Percentiles rank a stretch among this genome's conserved stretches.
These are phyloP conservation scores for Aspergillus kassunensis DNA, from an alignment of 495 filamentous ascomycete species.

Conservation along the genomic window DNA sequence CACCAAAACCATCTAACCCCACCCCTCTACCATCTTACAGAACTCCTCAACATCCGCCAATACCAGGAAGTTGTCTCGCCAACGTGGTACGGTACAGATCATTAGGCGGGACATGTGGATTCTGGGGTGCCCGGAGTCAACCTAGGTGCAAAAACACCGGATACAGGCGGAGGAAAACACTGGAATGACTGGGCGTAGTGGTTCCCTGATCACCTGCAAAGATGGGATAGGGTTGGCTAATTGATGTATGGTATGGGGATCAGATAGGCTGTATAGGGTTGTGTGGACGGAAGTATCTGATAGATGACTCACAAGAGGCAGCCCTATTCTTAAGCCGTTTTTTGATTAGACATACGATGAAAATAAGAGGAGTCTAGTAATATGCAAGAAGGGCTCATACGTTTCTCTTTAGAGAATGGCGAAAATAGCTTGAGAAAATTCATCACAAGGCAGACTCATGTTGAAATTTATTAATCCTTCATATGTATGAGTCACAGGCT, in stretches of 20 bases:
- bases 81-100: constrained; percentile 8
- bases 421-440: background rate
- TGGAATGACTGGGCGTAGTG: background rate
- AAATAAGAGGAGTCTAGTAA: too few species aligned
- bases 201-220: background rate
- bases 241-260: too few species aligned
- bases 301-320: background rate
- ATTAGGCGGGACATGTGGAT: background rate
- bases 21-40: too few species aligned
- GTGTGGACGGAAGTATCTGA: background rate
- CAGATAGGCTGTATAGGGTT: too few species aligned
- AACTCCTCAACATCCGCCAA: too few species aligned
- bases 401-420: background rate
- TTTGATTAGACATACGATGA: too few species aligned
- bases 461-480: background rate
- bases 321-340: too few species aligned
- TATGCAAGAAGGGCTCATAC: background rate
- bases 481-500: background rate
- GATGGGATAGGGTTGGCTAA: background rate
- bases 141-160: background rate
- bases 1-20: too few species aligned
- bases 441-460: background rate
- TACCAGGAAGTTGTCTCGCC: background rate
- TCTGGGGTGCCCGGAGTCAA: background rate
- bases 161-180: background rate